Conservation (phyloP, 768 basidiomycete genomes). For the Leccinum incarnatum region DNA sequence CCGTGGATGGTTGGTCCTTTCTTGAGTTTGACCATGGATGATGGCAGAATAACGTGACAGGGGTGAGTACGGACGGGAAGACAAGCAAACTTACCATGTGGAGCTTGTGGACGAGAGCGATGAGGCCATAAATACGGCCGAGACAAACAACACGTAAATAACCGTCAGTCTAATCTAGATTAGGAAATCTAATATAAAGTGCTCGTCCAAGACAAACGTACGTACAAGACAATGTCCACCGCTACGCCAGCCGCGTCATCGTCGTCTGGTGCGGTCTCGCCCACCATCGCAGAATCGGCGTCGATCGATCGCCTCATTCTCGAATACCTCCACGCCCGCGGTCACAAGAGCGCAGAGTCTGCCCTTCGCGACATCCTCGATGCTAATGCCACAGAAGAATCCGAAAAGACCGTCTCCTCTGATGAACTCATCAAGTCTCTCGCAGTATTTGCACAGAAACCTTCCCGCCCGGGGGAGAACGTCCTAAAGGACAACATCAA, state of each 20-base stretch:
- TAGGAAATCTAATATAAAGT: not conserved
- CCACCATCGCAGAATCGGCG: conserved; percentile 27
- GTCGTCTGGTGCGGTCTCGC: conserved; percentile 33
- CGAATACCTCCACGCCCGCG: conserved; percentile 48
- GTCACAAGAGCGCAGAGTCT: conserved; percentile 45
- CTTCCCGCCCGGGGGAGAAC: conserved; percentile 66
- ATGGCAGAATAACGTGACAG: not conserved
- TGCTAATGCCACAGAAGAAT: conserved; percentile 31
- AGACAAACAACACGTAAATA: conserved; percentile 13
- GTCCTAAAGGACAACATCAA: conserved; percentile 61
- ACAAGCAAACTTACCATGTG: not conserved
- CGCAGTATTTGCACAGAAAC: conserved; percentile 69
- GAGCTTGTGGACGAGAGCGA: no score
- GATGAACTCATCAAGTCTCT: conserved; percentile 56
- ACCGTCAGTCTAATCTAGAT: not conserved
- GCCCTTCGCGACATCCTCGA: conserved; percentile 41
- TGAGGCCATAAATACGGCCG: not conserved
- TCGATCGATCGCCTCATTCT: conserved; percentile 41
- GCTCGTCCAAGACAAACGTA: not conserved
- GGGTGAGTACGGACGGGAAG: not conserved
- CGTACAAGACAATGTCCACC: conserved; percentile 24
- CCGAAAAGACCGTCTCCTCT: conserved; percentile 39
- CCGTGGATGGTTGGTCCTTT: conserved; percentile 12
- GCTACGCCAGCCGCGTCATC: conserved; percentile 34
- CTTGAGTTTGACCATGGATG: conserved; percentile 21